Conservation (phyloP, 352 stramenopile species). For the Peronospora belbahrii region DNA sequence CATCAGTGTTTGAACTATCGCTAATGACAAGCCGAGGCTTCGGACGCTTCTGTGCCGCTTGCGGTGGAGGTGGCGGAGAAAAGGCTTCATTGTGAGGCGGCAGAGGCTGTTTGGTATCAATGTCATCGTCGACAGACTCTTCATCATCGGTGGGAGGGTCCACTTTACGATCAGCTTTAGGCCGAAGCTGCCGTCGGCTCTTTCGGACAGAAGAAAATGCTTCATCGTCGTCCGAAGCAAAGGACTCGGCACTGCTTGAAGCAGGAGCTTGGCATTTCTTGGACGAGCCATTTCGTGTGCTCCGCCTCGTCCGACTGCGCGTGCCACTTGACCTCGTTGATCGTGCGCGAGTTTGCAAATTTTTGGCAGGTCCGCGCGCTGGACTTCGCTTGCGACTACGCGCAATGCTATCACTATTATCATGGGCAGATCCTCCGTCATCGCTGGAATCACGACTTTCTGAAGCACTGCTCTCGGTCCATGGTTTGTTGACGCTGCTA, state of each 20-base stretch:
- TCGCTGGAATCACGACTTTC: slow-evolving; percentile 57
- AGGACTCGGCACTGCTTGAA: slow-evolving; percentile 22
- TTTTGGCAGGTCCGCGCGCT: slow-evolving; percentile 15
- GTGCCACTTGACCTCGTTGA: slow-evolving; percentile 14
- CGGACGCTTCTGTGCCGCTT: slow-evolving; percentile 19
- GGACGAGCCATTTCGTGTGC: slow-evolving; percentile 13
- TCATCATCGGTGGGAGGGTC: slow-evolving; percentile 16
- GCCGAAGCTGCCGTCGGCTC: slow-evolving; percentile 8
- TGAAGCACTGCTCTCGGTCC: slow-evolving; percentile 54
- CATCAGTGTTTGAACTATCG: slow-evolving; percentile 62
- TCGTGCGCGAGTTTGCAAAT: slow-evolving; percentile 11
- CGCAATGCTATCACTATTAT: slow-evolving; percentile 35
- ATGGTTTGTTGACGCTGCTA: slow-evolving; percentile 50
- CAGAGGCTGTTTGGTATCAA: slow-evolving; percentile 1
- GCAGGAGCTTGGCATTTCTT: slow-evolving; percentile 21
- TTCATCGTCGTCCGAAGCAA: slow-evolving; percentile 15
- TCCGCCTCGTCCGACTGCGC: slow-evolving; percentile 12
- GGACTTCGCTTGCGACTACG: slow-evolving; percentile 17
- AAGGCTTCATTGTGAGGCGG: slow-evolving; percentile 9
- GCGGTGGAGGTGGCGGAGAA: slow-evolving; percentile 22
- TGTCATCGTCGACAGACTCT: slow-evolving; percentile 12
- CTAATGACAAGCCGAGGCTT: slow-evolving; percentile 43
- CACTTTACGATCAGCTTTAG: slow-evolving; percentile 6
- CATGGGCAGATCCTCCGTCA: slow-evolving; percentile 29
- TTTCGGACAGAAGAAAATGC: slow-evolving; percentile 17